Base-by-base conservation (phyloP, 2,329 filamentous ascomycete species). In the Monosporascus sp. region DNA sequence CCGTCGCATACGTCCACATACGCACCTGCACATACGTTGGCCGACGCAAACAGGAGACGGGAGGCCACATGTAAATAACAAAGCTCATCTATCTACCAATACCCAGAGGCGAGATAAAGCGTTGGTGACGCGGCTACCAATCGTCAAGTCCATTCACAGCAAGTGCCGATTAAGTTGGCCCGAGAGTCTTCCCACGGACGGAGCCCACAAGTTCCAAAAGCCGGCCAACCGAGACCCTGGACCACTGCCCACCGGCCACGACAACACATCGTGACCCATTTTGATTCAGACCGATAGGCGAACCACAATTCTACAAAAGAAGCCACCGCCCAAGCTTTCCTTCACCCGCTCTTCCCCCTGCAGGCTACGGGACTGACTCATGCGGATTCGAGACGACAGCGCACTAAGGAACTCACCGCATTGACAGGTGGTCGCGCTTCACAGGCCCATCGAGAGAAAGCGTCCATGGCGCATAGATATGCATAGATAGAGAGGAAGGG, bases 401-500 rank as follows among this genome's bases (percentile, higher is more conserved):
- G 31, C 31, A 35, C 27, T 17, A 24, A 47, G 25, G 43, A 44
- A 37, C 25, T 46, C 43, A 46, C 43, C 43, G 38, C 27, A 52
- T 31, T 54, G 56, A 53, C 52, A 59, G 53, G 56, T 63, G 58
- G 59, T 62, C 58, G 54, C 54, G 51, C 55, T 48, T 59, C 53
- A 61, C 54, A 60, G 60, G 57, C 58, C 57, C 54, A 48, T 51
- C 41, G 52, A 49, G 31, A 45, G 51, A 51, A 55, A 39, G 25
- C 20, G 49, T 11, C 43, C 20, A 15, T 15, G 14, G 17, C 31
- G 43, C 20, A 46, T 46, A 41, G 17, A 41, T 20, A 41, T 41
- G 17, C 9, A 41, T 11, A 41, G 17, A 41, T 35, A 35, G 31
- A 35, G 31, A 35, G 31, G 31, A 14, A 35, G 9, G 5, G 31